These are phyloP conservation scores for Rhododendron ferrugineum DNA, from an alignment of 148 eudicot genomes.

Conservation along the genomic window DNA sequence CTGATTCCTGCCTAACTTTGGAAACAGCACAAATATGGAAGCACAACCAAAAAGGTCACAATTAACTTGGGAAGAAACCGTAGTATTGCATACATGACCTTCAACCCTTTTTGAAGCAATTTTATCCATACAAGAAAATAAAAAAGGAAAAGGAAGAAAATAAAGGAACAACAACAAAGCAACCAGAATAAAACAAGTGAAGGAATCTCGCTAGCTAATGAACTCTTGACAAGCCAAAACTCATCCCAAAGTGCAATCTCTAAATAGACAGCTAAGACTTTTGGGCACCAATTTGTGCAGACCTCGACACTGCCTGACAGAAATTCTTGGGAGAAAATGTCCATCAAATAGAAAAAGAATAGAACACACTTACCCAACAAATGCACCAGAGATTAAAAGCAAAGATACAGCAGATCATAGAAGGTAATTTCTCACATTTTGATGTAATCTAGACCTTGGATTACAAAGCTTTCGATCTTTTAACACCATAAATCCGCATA, in stretches of 20 bases:
- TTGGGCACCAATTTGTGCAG: not conserved
- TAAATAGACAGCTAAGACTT: not conserved
- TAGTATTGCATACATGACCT: not conserved
- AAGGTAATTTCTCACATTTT: not conserved
- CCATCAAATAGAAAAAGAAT: not conserved
- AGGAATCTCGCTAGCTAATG: not conserved
- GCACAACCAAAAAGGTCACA: not conserved
- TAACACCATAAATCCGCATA: not conserved
- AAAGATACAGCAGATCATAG: not conserved
- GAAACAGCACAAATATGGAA: not conserved
- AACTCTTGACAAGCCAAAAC: not conserved
- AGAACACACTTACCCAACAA: not conserved
- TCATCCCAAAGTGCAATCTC: conserved; percentile 2
- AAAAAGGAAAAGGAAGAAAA: not conserved
- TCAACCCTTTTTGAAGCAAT: not conserved
- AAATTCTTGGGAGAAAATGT: not conserved
- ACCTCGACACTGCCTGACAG: not conserved
- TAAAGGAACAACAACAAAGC: not conserved
- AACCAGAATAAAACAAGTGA: not conserved
- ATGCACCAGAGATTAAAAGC: not conserved
- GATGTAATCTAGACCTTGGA: not conserved
- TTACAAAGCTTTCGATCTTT: not conserved
- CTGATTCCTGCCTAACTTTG: not conserved
- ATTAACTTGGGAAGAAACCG: not conserved
- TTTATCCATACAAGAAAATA: not conserved